Evolutionary conservation across 1,284 basidiomycete species (phyloP).

Genomic region (Pyrrhoderma lamaoense): DNA sequence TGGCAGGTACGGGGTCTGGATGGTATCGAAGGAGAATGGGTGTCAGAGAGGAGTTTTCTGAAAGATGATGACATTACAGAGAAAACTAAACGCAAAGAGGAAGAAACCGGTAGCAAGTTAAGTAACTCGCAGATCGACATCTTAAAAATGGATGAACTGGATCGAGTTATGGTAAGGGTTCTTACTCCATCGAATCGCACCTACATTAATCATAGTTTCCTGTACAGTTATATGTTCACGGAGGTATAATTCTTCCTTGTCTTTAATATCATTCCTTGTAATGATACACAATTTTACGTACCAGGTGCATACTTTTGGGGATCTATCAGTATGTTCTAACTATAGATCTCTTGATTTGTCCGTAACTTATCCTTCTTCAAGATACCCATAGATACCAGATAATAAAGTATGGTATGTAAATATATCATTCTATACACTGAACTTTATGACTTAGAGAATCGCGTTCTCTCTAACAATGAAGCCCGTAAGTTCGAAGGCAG

Average conservation of each 20-base stretch:
- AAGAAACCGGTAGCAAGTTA: conserved; percentile 17
- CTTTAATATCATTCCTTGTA: not conserved
- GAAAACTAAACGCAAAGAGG: conserved; percentile 25
- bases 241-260: conserved; percentile 36
- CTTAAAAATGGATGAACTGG: conserved; percentile 46
- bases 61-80: conserved; percentile 21
- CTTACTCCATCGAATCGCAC: not conserved
- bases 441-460: not conserved
- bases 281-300: not conserved
- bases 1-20: conserved; percentile 74
- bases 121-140: conserved; percentile 36
- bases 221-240: conserved; percentile 64
- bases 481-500: conserved; percentile 69
- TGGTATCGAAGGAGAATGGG: conserved; percentile 75
- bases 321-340: conserved; percentile 44
- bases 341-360: conserved; percentile 10
- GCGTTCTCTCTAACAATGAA: conserved; percentile 23
- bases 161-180: conserved; percentile 45
- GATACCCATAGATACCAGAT: conserved; percentile 70
- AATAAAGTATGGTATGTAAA: conserved; percentile 43
- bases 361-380: conserved; percentile 24
- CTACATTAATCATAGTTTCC: not conserved
- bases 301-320: conserved; percentile 60
- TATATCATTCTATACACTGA: not conserved
- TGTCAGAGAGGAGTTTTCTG: conserved; percentile 51